Conservation (phyloP, 2,329 filamentous ascomycete genomes). For the Ceratocystis harringtonii region DNA sequence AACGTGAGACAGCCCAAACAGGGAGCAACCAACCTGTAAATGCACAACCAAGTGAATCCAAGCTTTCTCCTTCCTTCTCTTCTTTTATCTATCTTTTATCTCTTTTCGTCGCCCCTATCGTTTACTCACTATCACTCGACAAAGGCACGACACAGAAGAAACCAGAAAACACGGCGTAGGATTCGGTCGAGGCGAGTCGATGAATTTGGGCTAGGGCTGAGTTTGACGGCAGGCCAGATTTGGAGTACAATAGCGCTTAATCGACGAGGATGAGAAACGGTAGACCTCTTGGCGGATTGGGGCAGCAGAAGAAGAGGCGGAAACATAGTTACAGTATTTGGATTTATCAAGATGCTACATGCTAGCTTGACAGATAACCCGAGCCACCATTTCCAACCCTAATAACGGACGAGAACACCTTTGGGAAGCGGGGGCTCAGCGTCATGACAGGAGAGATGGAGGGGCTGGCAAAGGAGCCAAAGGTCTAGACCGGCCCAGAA, state of each 20-base stretch:
- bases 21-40: background rate
- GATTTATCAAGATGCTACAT: background rate
- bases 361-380: too few relatives aligned
- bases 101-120: too few relatives aligned
- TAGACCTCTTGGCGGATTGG: background rate
- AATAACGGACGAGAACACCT: too few relatives aligned
- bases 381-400: too few relatives aligned
- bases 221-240: background rate
- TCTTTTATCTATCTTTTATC: too few relatives aligned
- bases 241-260: background rate
- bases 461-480: background rate
- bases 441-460: background rate
- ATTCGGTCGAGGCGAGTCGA: background rate
- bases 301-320: background rate
- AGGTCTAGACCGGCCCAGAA: background rate
- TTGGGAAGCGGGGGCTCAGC: too few relatives aligned
- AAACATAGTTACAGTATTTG: too few relatives aligned
- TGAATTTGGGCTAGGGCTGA: slow-evolving; percentile 1
- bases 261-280: background rate
- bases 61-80: background rate
- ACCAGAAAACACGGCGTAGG: background rate
- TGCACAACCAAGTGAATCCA: background rate
- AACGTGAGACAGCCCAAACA: background rate
- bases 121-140: background rate
- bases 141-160: background rate